Conservation (phyloP, 140 eudicot species). For the Ambrosia hybrid region DNA sequence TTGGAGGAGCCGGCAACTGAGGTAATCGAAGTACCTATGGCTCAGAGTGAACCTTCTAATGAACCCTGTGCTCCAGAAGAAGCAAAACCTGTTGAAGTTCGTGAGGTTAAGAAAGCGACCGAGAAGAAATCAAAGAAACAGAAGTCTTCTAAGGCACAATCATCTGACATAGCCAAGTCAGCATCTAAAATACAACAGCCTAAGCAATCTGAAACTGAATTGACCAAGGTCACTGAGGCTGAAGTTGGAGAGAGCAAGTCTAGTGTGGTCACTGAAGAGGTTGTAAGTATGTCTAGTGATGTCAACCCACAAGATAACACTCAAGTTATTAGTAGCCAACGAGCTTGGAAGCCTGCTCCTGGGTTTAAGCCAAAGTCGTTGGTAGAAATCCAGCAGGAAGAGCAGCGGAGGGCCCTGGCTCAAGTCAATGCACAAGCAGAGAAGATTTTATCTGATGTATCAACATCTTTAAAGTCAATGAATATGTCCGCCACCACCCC, state of each 20-base stretch:
- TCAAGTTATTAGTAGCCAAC: slow-evolving; percentile 44
- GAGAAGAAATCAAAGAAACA: slow-evolving; percentile 75
- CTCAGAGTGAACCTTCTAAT: slow-evolving; percentile 20
- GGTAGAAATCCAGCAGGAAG: slow-evolving; percentile 91
- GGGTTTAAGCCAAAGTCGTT: slow-evolving; percentile 89
- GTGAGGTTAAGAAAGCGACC: slow-evolving; percentile 53
- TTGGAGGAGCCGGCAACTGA: slow-evolving; percentile 18
- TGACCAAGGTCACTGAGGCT: slow-evolving; percentile 27
- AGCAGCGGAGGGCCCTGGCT: slow-evolving; percentile 64
- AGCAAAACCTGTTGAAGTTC: slow-evolving; percentile 42
- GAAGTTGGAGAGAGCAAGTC: slow-evolving; percentile 38
- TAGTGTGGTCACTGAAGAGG: slow-evolving; percentile 25
- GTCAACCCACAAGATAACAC: slow-evolving; percentile 32
- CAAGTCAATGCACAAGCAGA: slow-evolving; percentile 28
- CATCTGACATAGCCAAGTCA: slow-evolving; percentile 53
- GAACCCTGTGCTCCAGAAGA: slow-evolving; percentile 41
- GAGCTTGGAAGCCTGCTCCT: slow-evolving; percentile 96
- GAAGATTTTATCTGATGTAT: slow-evolving; percentile 43
- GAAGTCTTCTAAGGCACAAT: slow-evolving; percentile 59
- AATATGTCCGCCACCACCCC: slow-evolving; percentile 49
- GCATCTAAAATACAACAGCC: slow-evolving; percentile 46
- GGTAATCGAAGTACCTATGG: slow-evolving; percentile 22
- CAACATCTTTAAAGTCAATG: slow-evolving; percentile 56
- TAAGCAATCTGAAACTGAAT: slow-evolving; percentile 51
- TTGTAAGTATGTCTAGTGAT: slow-evolving; percentile 15